These are phyloP conservation scores for Pseudocercospora fijiensis DNA, from an alignment of 2,329 filamentous ascomycete genomes.

Conservation along the genomic window DNA sequence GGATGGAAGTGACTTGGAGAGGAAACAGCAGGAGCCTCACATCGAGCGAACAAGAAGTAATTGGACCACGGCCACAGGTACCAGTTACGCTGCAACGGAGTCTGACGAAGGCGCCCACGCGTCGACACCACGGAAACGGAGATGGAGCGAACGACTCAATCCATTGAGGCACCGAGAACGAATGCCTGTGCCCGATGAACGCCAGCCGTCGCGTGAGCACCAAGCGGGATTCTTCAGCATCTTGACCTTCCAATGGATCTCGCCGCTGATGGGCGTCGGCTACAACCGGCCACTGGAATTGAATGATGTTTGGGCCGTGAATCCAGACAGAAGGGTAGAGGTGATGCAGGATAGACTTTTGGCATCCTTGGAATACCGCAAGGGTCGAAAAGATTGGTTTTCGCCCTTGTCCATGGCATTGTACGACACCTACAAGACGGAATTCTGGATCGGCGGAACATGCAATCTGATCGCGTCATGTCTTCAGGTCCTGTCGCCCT, in stretches of 20 bases:
- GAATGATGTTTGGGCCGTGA: slow-evolving; percentile 86
- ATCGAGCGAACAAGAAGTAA: slow-evolving; percentile 34
- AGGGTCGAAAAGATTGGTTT: slow-evolving; percentile 61
- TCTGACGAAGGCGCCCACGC: slow-evolving; percentile 18
- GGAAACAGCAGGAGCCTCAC: slow-evolving; percentile 15
- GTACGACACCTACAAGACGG: slow-evolving; percentile 79
- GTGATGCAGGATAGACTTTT: slow-evolving; percentile 66
- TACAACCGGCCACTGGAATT: slow-evolving; percentile 80
- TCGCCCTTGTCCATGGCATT: slow-evolving; percentile 72
- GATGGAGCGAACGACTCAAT: slow-evolving; percentile 61
- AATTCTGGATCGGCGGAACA: slow-evolving; percentile 81
- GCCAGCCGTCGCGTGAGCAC: slow-evolving; percentile 65
- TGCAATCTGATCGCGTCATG: slow-evolving; percentile 73
- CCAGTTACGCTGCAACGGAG: slow-evolving; percentile 33
- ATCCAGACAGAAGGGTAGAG: slow-evolving; percentile 73
- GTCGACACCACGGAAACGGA: slow-evolving; percentile 45
- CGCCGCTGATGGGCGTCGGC: slow-evolving; percentile 77
- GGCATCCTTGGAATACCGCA: slow-evolving; percentile 67
- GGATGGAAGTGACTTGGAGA: slow-evolving; percentile 27
- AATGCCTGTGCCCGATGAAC: slow-evolving; percentile 57
- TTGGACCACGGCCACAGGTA: slow-evolving; percentile 38
- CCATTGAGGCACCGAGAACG: slow-evolving; percentile 50
- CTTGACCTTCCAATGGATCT: slow-evolving; percentile 87
- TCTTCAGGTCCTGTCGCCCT: slow-evolving; percentile 76
- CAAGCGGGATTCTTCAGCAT: slow-evolving; percentile 70